Conservation (phyloP, 108 stramenopile species). For the Cyclotella choctawhatcheeana region DNA sequence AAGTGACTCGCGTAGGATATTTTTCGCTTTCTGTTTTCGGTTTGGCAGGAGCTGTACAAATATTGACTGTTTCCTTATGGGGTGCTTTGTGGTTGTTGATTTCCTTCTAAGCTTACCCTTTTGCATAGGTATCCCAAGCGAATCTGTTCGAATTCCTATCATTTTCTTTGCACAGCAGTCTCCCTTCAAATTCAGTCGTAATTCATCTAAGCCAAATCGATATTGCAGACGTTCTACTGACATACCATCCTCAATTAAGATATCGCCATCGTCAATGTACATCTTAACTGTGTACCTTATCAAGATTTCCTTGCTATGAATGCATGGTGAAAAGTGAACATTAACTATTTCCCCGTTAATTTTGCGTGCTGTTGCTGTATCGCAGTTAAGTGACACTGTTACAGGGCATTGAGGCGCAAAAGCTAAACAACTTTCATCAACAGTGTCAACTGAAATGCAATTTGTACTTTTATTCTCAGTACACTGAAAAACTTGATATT, state of each 20-base stretch:
- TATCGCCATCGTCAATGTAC: not conserved
- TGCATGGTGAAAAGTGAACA: too few relatives aligned
- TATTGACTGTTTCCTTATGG: not conserved
- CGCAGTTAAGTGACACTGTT: too few relatives aligned
- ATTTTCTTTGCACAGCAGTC: not conserved
- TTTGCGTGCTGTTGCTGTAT: too few relatives aligned
- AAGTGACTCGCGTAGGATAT: not conserved
- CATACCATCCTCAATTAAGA: not conserved
- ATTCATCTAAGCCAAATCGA: not conserved
- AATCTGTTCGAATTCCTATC: conserved; percentile 1
- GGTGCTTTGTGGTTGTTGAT: not conserved
- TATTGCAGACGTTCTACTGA: not conserved
- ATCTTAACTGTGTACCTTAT: not conserved
- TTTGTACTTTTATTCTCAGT: too few relatives aligned
- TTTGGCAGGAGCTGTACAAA: not conserved
- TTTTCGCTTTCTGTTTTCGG: not conserved
- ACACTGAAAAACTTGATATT: too few relatives aligned
- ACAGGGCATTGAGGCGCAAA: too few relatives aligned
- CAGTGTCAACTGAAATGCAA: too few relatives aligned
- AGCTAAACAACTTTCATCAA: too few relatives aligned
- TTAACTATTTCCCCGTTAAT: too few relatives aligned
- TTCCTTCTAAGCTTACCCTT: too few relatives aligned
- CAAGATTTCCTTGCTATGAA: too few relatives aligned
- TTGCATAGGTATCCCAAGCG: not conserved
- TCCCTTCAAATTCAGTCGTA: not conserved